Conservation (phyloP, 495 filamentous ascomycete species). For the Aspergillus carlsbadensis region DNA sequence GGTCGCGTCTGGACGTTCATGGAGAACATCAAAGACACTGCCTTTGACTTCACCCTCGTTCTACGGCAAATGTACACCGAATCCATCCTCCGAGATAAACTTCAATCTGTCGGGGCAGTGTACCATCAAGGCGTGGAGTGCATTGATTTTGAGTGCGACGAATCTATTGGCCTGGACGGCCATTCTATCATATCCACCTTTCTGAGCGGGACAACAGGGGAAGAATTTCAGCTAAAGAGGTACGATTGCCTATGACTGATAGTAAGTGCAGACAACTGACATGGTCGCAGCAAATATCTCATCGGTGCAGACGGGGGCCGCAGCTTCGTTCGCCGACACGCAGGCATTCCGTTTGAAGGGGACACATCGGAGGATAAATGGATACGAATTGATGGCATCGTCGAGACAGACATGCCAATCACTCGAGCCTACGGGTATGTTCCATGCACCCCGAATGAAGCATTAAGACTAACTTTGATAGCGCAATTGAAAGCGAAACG, state of each 20-base stretch:
- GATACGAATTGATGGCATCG: slow-evolving; percentile 49
- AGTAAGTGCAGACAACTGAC: not conserved
- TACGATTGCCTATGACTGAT: not conserved
- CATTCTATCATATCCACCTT: not conserved
- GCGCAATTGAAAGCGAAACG: slow-evolving; percentile 44
- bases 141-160: slow-evolving; percentile 2
- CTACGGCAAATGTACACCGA: slow-evolving; percentile 14
- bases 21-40: slow-evolving; percentile 13
- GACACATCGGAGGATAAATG: slow-evolving; percentile 43
- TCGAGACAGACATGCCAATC: slow-evolving; percentile 49
- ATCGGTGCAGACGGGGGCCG: slow-evolving; percentile 49
- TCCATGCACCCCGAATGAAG: not conserved
- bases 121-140: slow-evolving; percentile 7
- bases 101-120: not conserved
- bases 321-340: slow-evolving; percentile 40
- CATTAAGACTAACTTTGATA: not conserved
- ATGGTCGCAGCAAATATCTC: slow-evolving; percentile 34
- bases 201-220: not conserved
- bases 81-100: slow-evolving; percentile 2
- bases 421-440: slow-evolving; percentile 13
- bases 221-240: slow-evolving; percentile 4
- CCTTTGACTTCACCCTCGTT: slow-evolving; percentile 10
- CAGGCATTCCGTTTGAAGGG: slow-evolving; percentile 45
- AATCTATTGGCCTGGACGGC: not conserved
- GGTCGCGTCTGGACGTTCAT: slow-evolving; percentile 20